These are phyloP conservation scores for Populus davidiana DNA, from an alignment of 345 rosid genomes.

Conservation along the genomic window DNA sequence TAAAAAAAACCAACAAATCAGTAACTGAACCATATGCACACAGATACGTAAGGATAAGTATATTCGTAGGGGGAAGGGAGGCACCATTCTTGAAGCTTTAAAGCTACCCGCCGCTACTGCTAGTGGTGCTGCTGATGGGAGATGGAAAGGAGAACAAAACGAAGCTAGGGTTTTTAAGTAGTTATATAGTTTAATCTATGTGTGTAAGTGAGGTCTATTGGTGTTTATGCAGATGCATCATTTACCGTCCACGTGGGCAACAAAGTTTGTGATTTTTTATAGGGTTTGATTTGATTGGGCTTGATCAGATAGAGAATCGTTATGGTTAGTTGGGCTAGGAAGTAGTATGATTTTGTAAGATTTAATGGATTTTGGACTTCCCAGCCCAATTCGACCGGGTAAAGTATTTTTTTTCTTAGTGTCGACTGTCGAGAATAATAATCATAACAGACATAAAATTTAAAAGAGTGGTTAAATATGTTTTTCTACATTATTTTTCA, in stretches of 20 bases:
- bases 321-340: no score
- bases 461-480: no score
- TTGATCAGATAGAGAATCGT: no score
- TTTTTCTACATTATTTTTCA: no score
- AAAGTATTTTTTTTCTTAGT: no score
- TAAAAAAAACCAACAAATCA: not conserved
- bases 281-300: not conserved
- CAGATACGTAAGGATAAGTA: not conserved
- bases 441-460: no score
- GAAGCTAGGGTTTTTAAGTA: conserved; percentile 44
- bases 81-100: conserved; percentile 38
- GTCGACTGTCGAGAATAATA: no score
- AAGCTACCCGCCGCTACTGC: conserved; percentile 10
- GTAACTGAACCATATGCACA: not conserved
- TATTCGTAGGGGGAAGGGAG: not conserved
- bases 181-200: conserved; percentile 11
- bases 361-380: no score
- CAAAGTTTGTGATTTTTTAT: not conserved
- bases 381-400: no score
- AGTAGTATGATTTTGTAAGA: no score
- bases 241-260: not conserved
- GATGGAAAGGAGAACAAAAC: not conserved
- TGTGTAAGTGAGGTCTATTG: not conserved
- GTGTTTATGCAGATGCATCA: not conserved
- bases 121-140: not conserved